Conservation (phyloP, 2,329 filamentous ascomycete genomes). For the Furcasterigmium furcatum region DNA sequence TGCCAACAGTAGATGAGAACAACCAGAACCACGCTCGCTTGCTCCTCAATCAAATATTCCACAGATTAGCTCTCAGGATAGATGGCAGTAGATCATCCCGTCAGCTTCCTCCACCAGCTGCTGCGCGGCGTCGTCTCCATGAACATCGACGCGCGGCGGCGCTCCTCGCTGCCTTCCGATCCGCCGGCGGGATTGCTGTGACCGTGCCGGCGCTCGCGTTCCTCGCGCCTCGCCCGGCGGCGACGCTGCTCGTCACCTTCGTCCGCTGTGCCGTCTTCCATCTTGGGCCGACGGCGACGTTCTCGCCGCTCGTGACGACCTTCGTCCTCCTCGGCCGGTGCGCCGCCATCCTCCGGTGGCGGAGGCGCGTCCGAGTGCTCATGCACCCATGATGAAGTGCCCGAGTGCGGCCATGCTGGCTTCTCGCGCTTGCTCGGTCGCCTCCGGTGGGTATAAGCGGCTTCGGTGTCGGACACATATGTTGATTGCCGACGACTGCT, state of each 20-base stretch:
- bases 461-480: slow-evolving; percentile 40
- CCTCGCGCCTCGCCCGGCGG: slow-evolving; percentile 40
- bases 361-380: slow-evolving; percentile 61
- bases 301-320: slow-evolving; percentile 46
- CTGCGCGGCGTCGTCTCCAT: slow-evolving; percentile 46
- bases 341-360: slow-evolving; percentile 41
- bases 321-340: slow-evolving; percentile 41
- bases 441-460: slow-evolving; percentile 26
- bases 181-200: slow-evolving; percentile 22
- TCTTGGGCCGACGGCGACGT: slow-evolving; percentile 39
- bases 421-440: neutral
- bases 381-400: slow-evolving; percentile 65
- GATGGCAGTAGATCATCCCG: slow-evolving; percentile 24
- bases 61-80: neutral
- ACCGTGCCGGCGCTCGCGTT: slow-evolving; percentile 27
- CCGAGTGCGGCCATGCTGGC: slow-evolving; percentile 57
- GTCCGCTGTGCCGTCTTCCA: slow-evolving; percentile 36
- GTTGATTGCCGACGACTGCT: slow-evolving; percentile 36
- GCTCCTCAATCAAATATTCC: neutral
- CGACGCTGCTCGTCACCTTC: slow-evolving; percentile 40
- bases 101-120: slow-evolving; percentile 60
- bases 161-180: slow-evolving; percentile 42
- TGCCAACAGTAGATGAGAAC: neutral
- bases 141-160: slow-evolving; percentile 37
- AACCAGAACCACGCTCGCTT: neutral